Percentiles rank a stretch among this genome's conserved stretches.
Evolutionary conservation across 768 basidiomycete genomes (phyloP).

Genomic region (Suillus americanus): DNA sequence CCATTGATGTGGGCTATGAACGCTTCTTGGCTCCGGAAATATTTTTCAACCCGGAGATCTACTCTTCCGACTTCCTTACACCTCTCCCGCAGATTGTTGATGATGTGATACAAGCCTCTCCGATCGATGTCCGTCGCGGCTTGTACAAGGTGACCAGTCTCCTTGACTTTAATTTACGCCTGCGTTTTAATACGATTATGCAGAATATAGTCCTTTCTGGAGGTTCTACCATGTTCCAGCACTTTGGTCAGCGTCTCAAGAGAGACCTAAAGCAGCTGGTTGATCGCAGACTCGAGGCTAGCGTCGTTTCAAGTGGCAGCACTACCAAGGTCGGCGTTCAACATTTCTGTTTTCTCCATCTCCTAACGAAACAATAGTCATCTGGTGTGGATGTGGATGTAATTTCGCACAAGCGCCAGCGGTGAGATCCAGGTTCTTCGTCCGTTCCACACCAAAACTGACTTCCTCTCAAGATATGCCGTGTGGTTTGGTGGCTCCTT

Average conservation of each 20-base stretch:
- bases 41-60: constrained; percentile 99
- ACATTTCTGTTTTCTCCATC: too few species aligned
- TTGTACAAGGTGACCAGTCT: constrained; percentile 77
- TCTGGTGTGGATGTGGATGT: constrained; percentile 98
- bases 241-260: constrained; percentile 96
- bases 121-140: constrained; percentile 95
- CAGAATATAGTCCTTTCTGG: constrained; percentile 97
- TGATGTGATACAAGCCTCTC: constrained; percentile 90
- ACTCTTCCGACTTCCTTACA: constrained; percentile 95
- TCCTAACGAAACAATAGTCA: constrained; percentile 50
- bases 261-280: constrained; percentile 94
- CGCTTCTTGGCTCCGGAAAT: constrained; percentile 99
- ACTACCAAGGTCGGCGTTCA: constrained; percentile 59
- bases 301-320: constrained; percentile 72
- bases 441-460: constrained; percentile 3
- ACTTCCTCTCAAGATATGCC: constrained; percentile 58
- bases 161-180: neutral
- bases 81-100: constrained; percentile 97
- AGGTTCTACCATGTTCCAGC: constrained; percentile 98
- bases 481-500: constrained; percentile 99
- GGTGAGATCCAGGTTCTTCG: constrained; percentile 42
- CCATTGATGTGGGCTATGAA: constrained; percentile 94
- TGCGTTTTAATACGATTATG: neutral
- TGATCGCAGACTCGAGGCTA: constrained; percentile 82
- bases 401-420: constrained; percentile 96